Base-by-base conservation (phyloP, 768 basidiomycete species). In the Naganishia vishniacii region DNA sequence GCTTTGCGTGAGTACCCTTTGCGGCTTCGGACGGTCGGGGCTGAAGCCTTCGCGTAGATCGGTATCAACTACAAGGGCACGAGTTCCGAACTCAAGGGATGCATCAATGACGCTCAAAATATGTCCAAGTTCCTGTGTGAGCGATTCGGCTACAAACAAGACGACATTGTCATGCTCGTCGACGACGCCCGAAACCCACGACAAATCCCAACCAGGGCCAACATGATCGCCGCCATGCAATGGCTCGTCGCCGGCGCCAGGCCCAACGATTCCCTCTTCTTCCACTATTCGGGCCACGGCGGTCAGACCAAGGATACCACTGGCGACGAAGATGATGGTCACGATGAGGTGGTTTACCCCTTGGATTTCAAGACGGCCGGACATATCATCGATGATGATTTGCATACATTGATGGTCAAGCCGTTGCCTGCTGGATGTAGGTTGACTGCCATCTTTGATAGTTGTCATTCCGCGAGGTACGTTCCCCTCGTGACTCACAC, bases 61-160 rank as follows among this genome's bases (percentile, higher is more conserved):
- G 93, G 93, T 0, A 89, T 95, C 72, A 78, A 79, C 70, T 97
- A 97, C 73, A 73, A 81, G 23, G 86, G 88, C 0, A 84, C 85
- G 69, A 74, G 75, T 3, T 82, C 82, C n/a, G 82, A 85, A 69
- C 80, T 97, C 7, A 76, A 79, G 0, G 94, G 94, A 11, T 98
- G 94, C 73, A 87, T 94, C 73, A 94, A 97, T 73, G 94, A 99
- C 71, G 93, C 86, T 0, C 77, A 80, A 49, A 93, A 91, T 74
- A 83, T 97, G 59, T 81, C 83, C 70, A 75, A 79, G n/a, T 97
- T 97, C 80, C 78, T 93, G 48, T 81, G 80, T 65, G 73, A 77
- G 18, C 79, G 82, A 29, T 88, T 80, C 76, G 81, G 83, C 15
- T 94, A 91, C 76, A 83, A 80, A 68, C 74, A 78, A 46, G 85